These are phyloP conservation scores for Entomortierella beljakovae DNA, from an alignment of 192 early-diverging fungal genomes.

Conservation along the genomic window DNA sequence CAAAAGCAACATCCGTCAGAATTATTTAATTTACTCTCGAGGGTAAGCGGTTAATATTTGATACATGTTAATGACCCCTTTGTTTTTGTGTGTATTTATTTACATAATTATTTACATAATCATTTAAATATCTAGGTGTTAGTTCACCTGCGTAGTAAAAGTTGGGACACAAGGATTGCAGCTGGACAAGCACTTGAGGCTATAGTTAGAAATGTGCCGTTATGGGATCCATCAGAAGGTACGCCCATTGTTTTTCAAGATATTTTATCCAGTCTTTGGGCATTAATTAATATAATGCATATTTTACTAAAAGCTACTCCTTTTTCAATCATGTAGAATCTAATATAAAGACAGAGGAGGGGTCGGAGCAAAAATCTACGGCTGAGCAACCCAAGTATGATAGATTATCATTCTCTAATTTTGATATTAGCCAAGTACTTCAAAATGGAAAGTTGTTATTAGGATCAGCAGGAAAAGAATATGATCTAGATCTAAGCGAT, in stretches of 20 bases:
- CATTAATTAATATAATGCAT: too few species aligned
- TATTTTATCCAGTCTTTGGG: too few species aligned
- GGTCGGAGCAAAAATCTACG: conserved; percentile 20
- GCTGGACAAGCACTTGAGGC: conserved; percentile 91
- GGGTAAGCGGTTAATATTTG: conserved; percentile 49
- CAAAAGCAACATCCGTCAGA: conserved; percentile 95
- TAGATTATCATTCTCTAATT: conserved; percentile 79
- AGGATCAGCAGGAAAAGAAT: conserved; percentile 92
- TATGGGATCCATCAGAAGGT: conserved; percentile 77
- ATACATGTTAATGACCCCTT: background rate
- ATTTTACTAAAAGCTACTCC: too few species aligned
- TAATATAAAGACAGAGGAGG: conserved; percentile 20
- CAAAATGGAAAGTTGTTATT: conserved; percentile 82
- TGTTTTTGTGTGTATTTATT: background rate
- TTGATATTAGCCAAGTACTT: conserved; percentile 88
- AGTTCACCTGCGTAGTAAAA: conserved; percentile 85
- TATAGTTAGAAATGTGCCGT: conserved; percentile 89
- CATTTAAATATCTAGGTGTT: conserved; percentile 68
- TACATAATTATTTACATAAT: background rate
- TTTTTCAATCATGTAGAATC: conserved; percentile 10
- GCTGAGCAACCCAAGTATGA: conserved; percentile 54
- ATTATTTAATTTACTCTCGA: conserved; percentile 86
- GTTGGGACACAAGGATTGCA: conserved; percentile 97
- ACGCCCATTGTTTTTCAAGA: too few species aligned
- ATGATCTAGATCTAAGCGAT: conserved; percentile 83